Evolutionary conservation across 176 grass and related monocot genomes (phyloP).

Genomic region (Eleusine indica): DNA sequence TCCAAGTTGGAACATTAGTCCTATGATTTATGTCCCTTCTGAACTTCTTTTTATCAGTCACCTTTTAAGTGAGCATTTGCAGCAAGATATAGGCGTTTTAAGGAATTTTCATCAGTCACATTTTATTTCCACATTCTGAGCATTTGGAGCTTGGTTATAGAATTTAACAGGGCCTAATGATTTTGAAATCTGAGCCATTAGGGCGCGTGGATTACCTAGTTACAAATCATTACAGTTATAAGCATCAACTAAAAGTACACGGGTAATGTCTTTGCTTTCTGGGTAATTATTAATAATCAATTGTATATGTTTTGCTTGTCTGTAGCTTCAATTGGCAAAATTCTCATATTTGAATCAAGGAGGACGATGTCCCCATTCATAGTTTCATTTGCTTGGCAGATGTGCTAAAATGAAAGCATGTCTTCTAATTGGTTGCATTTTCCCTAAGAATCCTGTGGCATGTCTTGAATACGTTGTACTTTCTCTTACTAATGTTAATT

Average conservation of each 20-base stretch:
- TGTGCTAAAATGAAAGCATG: constrained; percentile 14
- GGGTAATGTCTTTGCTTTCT: not conserved
- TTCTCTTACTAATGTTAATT: constrained; percentile 29
- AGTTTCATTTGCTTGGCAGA: constrained; percentile 9
- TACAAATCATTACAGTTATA: not conserved
- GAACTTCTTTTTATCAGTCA: not conserved
- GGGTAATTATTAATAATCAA: not conserved
- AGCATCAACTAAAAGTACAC: not conserved
- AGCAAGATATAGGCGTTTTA: not conserved
- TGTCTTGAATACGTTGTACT: constrained; percentile 29
- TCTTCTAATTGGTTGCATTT: not conserved
- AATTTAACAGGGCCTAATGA: not conserved
- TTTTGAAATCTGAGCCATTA: not conserved
- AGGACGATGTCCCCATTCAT: not conserved
- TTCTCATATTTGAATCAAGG: not conserved
- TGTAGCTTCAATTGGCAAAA: not conserved
- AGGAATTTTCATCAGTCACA: not conserved
- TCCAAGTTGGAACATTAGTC: constrained; percentile 10
- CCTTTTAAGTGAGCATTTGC: no score
- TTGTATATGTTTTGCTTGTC: not conserved
- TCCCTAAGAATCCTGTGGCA: not conserved
- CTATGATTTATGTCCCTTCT: not conserved
- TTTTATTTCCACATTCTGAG: constrained; percentile 1
- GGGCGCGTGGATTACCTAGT: not conserved
- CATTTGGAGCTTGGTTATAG: not conserved